Evolutionary conservation across 495 filamentous ascomycete genomes (phyloP), one percentile per base, ranked within the genome.

Genomic region (Hyaloscypha hepaticicola): DNA sequence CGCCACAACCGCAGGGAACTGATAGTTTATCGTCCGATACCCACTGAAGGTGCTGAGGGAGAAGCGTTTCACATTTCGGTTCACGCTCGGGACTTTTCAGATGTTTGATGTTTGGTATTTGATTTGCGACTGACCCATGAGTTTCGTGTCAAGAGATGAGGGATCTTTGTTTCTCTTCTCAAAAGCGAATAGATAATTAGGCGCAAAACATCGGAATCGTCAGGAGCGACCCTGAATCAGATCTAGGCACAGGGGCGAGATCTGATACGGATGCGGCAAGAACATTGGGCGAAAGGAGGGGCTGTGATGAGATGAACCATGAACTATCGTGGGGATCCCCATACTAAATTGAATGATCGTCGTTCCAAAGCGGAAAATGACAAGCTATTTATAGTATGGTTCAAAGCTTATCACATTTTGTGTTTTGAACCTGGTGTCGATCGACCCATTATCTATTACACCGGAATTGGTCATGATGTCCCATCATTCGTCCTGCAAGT

Each of bases 361-460:
- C 38, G n/a, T n/a, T n/a, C n/a, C n/a, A n/a, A n/a, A n/a, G n/a
- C n/a, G n/a, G n/a, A n/a, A n/a, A n/a, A n/a, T n/a, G n/a, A n/a
- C n/a, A 45, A 45, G 38, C 38, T 45, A 45, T 45, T 45, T 45
- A 45, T 45, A 45, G 38, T 45, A 16, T 45, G 38, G 38, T 45
- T 45, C 38, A 4, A 45, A 45, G 38, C 38, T 45, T 45, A 14
- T 45, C n/a, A 45, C 38, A 45, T 19, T 53, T 16, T 12, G 25
- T 26, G 50, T 53, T 53, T 53, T 25, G 50, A 26, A 24, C 50
- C 50, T 53, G 50, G 50, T 26, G 50, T 5, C n/a, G 50, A 53
- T 53, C 12, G 8, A 14, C n/a, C 4, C 14, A 45, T 45, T 45
- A 45, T 45, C 5, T 45, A 45, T 45, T 45, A 45, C 38, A 4